A percentile compares a stretch with the other conserved stretches of the same genome.
These are phyloP conservation scores for Mortierella sp. DNA, from an alignment of 371 early-diverging fungal species.

Conservation along the genomic window DNA sequence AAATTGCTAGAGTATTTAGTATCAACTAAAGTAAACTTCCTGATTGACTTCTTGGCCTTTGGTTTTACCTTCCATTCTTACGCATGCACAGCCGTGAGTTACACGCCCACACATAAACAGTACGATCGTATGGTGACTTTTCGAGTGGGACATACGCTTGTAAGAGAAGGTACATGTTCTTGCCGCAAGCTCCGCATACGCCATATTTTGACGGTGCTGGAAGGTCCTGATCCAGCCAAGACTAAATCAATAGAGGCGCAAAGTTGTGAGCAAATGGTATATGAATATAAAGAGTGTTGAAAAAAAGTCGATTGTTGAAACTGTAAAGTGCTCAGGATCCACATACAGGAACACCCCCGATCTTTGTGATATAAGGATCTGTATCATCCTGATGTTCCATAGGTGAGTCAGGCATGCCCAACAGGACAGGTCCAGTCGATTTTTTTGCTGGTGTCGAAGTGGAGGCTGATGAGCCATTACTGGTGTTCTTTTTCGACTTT, in stretches of 20 bases:
- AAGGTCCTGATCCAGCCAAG: constrained; percentile 47
- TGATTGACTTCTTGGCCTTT: too few relatives aligned
- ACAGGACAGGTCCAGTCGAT: constrained; percentile 55
- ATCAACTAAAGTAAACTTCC: too few relatives aligned
- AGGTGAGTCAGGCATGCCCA: constrained; percentile 77
- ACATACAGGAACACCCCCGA: constrained; percentile 78
- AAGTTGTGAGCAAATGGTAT: background rate
- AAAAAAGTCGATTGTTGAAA: background rate
- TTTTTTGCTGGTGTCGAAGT: constrained; percentile 28
- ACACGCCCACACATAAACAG: constrained; percentile 85
- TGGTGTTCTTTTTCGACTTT: constrained; percentile 36
- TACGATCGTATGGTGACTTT: constrained; percentile 79
- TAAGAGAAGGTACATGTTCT: constrained; percentile 72
- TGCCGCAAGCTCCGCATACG: constrained; percentile 59
- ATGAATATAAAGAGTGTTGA: background rate
- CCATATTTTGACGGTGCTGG: constrained; percentile 49
- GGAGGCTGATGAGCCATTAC: constrained; percentile 8
- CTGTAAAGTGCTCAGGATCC: background rate
- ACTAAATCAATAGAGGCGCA: constrained; percentile 18
- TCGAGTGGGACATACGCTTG: constrained; percentile 84
- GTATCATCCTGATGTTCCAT: constrained; percentile 62
- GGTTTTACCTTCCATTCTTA: constrained; percentile 70
- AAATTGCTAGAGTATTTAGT: background rate
- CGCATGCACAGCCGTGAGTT: constrained; percentile 78
- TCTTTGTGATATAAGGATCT: constrained; percentile 76